A percentile compares a stretch with the other conserved stretches of the same genome.
These are phyloP conservation scores for Saccharomyces hybrid DNA, from an alignment of 1,139 yeast species.

Conservation along the genomic window DNA sequence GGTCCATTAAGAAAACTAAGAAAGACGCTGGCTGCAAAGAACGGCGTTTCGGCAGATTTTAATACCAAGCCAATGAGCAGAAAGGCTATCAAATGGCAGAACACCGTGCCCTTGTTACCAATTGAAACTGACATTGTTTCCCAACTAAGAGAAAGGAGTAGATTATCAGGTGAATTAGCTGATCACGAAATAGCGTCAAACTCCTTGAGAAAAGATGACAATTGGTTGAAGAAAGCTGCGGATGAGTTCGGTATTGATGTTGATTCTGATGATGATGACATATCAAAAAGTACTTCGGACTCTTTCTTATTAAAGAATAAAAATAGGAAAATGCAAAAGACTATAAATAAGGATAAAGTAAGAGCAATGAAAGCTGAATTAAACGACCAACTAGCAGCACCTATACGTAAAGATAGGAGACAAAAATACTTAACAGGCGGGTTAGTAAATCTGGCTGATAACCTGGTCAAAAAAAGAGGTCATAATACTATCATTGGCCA, in stretches of 20 bases:
- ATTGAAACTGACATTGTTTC: constrained; percentile 66
- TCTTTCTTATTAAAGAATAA: constrained; percentile 58
- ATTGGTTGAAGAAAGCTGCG: constrained; percentile 87
- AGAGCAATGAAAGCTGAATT: constrained; percentile 49
- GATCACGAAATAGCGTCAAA: constrained; percentile 57
- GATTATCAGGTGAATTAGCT: constrained; percentile 64
- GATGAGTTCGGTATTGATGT: constrained; percentile 79
- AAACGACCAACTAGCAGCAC: constrained; percentile 45
- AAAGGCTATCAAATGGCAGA: constrained; percentile 37
- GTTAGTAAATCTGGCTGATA: constrained; percentile 73
- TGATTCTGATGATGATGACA: constrained; percentile 49
- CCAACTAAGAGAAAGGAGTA: constrained; percentile 64
- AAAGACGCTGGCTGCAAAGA: constrained; percentile 45
- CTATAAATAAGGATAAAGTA: constrained; percentile 44
- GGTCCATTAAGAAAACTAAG: constrained; percentile 79
- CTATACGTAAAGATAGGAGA: constrained; percentile 62
- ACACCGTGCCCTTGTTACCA: constrained; percentile 66
- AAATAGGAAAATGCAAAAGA: constrained; percentile 50
- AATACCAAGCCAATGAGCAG: constrained; percentile 15
- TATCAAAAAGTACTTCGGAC: constrained; percentile 36
- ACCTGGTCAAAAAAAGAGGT: constrained; percentile 64
- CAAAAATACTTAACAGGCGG: constrained; percentile 84
- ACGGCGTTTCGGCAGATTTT: constrained; percentile 5
- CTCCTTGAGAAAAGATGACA: constrained; percentile 60
- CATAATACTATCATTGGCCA: constrained; percentile 69